Evolutionary conservation across 352 stramenopile species (phyloP).

Genomic region (Globisporangium irregulare): DNA sequence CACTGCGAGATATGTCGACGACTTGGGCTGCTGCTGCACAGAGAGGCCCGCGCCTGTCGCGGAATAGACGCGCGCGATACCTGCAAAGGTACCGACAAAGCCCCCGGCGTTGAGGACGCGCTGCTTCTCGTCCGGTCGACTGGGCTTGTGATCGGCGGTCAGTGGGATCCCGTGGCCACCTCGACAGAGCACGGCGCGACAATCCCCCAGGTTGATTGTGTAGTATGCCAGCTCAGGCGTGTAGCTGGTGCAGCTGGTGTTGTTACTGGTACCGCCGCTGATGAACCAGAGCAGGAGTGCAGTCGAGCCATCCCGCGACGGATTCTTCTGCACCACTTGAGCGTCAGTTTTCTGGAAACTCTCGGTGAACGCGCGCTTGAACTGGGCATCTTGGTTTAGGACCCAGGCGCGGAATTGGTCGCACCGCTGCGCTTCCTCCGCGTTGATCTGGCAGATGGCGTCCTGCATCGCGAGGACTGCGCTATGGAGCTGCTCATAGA

Average conservation of each 20-base stretch:
- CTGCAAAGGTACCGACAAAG: conserved; percentile 43
- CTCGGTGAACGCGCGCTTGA: conserved; percentile 33
- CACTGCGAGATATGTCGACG: conserved; percentile 47
- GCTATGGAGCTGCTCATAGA: conserved; percentile 25
- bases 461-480: conserved; percentile 27
- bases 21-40: conserved; percentile 24
- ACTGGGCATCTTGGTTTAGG: conserved; percentile 20
- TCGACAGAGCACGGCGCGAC: conserved; percentile 55
- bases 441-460: conserved; percentile 32
- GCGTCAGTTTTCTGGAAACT: conserved; percentile 42
- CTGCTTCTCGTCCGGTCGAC: conserved; percentile 38
- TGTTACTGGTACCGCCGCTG: not conserved
- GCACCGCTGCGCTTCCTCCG: conserved; percentile 25
- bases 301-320: conserved; percentile 44
- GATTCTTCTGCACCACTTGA: conserved; percentile 44
- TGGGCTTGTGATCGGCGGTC: conserved; percentile 59
- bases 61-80: conserved; percentile 54
- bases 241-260: conserved; percentile 4
- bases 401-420: conserved; percentile 26
- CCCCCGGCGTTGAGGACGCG: conserved; percentile 51
- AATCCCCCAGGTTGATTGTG: conserved; percentile 60
- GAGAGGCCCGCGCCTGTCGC: conserved; percentile 34
- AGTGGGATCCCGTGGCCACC: conserved; percentile 34
- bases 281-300: conserved; percentile 55
- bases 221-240: conserved; percentile 35